A percentile compares a stretch with the other conserved stretches of the same genome.
Evolutionary conservation across 805 yeast genomes (phyloP).

Genomic region (Starmerella bacillaris): DNA sequence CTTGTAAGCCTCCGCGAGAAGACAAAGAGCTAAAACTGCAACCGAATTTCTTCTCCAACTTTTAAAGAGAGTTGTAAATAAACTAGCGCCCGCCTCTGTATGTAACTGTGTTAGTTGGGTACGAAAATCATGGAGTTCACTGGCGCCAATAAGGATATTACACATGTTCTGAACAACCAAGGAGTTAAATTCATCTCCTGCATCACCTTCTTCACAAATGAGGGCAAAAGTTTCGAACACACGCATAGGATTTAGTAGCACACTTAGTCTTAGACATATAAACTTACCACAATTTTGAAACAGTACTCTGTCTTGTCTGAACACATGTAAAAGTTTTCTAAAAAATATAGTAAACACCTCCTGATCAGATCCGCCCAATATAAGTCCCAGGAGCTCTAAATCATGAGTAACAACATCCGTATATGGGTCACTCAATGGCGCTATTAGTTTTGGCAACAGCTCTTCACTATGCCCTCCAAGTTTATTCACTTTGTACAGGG

Average conservation of each 20-base stretch:
- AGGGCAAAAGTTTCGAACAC: constrained; percentile 66
- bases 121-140: constrained; percentile 56
- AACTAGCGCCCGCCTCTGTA: constrained; percentile 40
- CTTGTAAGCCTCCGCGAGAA: constrained; percentile 75
- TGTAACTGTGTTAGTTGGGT: constrained; percentile 46
- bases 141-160: constrained; percentile 69
- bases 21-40: constrained; percentile 68
- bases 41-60: constrained; percentile 89
- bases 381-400: constrained; percentile 51
- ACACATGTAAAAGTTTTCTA: constrained; percentile 47
- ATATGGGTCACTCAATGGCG: constrained; percentile 54
- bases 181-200: constrained; percentile 46
- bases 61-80: constrained; percentile 61
- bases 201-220: constrained; percentile 29
- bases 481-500: constrained; percentile 47
- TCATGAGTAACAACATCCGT: constrained; percentile 64
- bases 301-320: constrained; percentile 49
- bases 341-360: constrained; percentile 60
- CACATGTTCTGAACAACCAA: constrained; percentile 74
- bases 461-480: constrained; percentile 42
- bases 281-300: constrained; percentile 62
- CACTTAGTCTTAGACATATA: constrained; percentile 67
- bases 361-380: constrained; percentile 54
- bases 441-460: constrained; percentile 29
- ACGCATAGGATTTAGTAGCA: constrained; percentile 61